Base-by-base conservation (phyloP, 2,329 filamentous ascomycete species). In the Fusarium sp. region DNA sequence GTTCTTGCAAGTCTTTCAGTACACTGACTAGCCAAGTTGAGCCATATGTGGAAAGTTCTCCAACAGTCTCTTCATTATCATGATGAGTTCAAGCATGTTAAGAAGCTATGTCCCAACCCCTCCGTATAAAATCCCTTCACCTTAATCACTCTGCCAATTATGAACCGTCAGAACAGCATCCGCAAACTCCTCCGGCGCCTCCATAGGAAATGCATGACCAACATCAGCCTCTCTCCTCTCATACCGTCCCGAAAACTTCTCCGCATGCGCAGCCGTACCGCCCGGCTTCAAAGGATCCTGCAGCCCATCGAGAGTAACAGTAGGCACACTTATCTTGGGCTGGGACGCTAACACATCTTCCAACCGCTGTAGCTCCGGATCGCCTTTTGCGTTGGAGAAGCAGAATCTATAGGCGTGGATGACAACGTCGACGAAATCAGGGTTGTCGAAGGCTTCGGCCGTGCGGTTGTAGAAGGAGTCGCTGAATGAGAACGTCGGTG, bases 351-450 rank as follows among this genome's bases (percentile, higher is more conserved):
- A 3, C 27, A 19, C 3, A 23, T 62, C 30, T 17, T 62, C 57
- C 7, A 62, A 6, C 3, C 9, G 7, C 17, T 62, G 57, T 4
- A 62, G 10, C 9, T 4, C 6, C 1, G 43, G 20, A 4, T 62
- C 43, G 0, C 57, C 57, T 7, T 48, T 39, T 19, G 13, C 43
- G 0, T 56, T 62, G 0, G 41, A 58, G 3, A 62, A 56, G 14
- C 59, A 62, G 23, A 62, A 62, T 9, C 59, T 30, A 7, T 62
- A 62, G 19, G 59, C 57, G 6, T 62, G 59, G 8, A 62, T 56
- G 0, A 62, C 59, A 10, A 62, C 57, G 2, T 62, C 30, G 1
- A 48, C 57, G 3, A 62, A 62, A 22, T 62, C 59, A n/a, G 49
- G 35, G 22, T 62, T 62, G 17, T 62, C 30, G 30, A 62, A 62